phyloP scores from a whole-genome alignment of 108 stramenopile genomes.

The Nitzschia palea region DNA sequence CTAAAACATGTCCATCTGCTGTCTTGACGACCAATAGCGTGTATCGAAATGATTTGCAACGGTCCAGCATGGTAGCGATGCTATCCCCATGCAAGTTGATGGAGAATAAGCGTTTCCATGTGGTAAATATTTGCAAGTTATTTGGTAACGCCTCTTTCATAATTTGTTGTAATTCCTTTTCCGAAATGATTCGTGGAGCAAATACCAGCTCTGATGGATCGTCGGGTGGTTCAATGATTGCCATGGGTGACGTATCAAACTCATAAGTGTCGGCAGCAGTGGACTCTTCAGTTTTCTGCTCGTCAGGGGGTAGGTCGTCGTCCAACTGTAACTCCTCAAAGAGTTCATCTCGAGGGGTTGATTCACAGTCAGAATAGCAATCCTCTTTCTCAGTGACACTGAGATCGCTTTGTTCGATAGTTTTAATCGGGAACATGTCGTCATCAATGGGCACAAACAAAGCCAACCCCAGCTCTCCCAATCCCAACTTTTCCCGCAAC shows the following conservation, averaged over 20 bases:
- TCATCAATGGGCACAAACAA: conserved; percentile 20
- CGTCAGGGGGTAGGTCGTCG: too few relatives aligned
- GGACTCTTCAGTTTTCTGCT: too few relatives aligned
- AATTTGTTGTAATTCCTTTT: conserved; percentile 24
- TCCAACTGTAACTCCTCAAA: too few relatives aligned
- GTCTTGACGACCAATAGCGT: conserved; percentile 39
- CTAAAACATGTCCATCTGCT: conserved; percentile 32
- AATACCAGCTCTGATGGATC: conserved; percentile 1
- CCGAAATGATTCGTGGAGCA: conserved; percentile 19
- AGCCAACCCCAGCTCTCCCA: conserved; percentile 18
- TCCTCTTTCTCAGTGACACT: too few relatives aligned
- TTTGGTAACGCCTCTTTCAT: conserved; percentile 19
- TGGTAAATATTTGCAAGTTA: conserved; percentile 4
- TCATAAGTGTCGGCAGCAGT: too few relatives aligned
- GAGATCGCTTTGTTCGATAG: too few relatives aligned
- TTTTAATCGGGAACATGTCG: neutral
- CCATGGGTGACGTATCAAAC: too few relatives aligned
- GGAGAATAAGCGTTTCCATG: conserved; percentile 42
- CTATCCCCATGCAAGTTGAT: conserved; percentile 38
- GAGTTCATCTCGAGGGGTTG: too few relatives aligned
- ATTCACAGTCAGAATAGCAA: too few relatives aligned
- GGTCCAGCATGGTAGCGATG: conserved; percentile 31
- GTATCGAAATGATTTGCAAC: conserved; percentile 5
- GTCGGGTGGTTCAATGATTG: neutral
- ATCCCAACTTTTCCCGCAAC: conserved; percentile 13